Evolutionary conservation across 495 filamentous ascomycete species (phyloP).

Genomic region (Xylaria grammica): DNA sequence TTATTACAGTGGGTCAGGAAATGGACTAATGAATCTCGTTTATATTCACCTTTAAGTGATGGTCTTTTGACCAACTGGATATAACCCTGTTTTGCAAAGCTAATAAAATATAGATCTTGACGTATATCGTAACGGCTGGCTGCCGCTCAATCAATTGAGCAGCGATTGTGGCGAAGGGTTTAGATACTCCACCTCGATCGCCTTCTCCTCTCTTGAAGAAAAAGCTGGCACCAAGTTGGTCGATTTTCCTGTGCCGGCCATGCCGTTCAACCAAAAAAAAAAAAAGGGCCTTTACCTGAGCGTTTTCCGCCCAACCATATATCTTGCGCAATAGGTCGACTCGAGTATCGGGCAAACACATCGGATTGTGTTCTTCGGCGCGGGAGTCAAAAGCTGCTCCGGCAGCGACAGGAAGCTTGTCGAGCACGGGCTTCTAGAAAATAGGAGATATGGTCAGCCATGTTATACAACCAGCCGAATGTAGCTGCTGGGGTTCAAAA

Average conservation of each 20-base stretch:
- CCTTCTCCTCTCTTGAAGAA: slow-evolving; percentile 53
- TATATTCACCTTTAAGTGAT: too few species aligned
- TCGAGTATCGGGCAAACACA: slow-evolving; percentile 37
- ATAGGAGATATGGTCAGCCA: too few species aligned
- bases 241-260: slow-evolving; percentile 55
- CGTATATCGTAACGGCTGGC: slow-evolving; percentile 35
- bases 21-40: too few species aligned
- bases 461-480: too few species aligned
- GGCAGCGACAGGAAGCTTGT: slow-evolving; percentile 20
- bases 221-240: slow-evolving; percentile 42
- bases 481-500: too few species aligned
- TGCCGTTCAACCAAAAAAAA: slow-evolving; percentile 52
- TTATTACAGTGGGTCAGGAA: too few species aligned
- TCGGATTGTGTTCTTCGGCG: slow-evolving; percentile 1
- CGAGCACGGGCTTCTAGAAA: neutral
- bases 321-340: slow-evolving; percentile 34
- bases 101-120: too few species aligned
- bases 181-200: slow-evolving; percentile 45
- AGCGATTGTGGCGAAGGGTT: slow-evolving; percentile 53
- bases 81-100: too few species aligned
- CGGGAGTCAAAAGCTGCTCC: slow-evolving; percentile 6
- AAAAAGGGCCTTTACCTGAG: slow-evolving; percentile 35
- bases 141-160: slow-evolving; percentile 38
- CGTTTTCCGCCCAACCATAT: neutral
- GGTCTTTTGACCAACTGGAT: too few species aligned